Base-by-base conservation (phyloP, 148 eudicot species). In the Pharnaceum exiguum region DNA sequence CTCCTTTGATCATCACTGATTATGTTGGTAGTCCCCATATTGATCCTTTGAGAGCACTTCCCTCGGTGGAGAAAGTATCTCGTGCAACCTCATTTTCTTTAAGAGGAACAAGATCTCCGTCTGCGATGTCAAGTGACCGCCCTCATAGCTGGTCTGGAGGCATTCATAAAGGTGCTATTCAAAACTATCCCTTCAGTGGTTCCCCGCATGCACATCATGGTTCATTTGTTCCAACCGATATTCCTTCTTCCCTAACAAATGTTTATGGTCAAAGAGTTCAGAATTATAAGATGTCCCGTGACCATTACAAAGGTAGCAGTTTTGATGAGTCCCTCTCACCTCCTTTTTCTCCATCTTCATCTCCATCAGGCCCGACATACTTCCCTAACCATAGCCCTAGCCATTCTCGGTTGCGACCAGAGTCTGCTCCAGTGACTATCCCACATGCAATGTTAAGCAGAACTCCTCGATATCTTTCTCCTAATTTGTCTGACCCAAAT, bases 91-190 rank as follows among this genome's bases (percentile, higher is more conserved):
- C 90, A n/a, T 77, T 71, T 51, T 70, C 79, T 13, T 18, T 44
- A 27, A 71, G 83, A 74, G 83, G 87, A 65, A 54, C 44, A 43
- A 72, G 69, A 51, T 46, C 79, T 51, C 56, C 88, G 51, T 58
- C 76, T 57, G 50, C 87, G 15, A 39, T 66, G 19, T 77, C 90
- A 18, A 74, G 58, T 54, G 82, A 87, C 45, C 94, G 83, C n/a
- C 98, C 96, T 16, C 94, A 83, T 70, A 91, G 86, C 74, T 91
- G 98, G 98, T 73, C 95, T 32, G 67, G 96, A 66, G 96, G 96
- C 60, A 59, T 79, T 51, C 79, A 79, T 18, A 55, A 66, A 53
- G 77, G 65, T 36, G 44, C 61, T 62, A 74, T 55, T 59, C 82
- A 72, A 33, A 77, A 67, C 39, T 74, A 82, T 55, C 71, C 71